Base-by-base conservation (phyloP, 208 protist genomes). In the Leishmania amazonensis region DNA sequence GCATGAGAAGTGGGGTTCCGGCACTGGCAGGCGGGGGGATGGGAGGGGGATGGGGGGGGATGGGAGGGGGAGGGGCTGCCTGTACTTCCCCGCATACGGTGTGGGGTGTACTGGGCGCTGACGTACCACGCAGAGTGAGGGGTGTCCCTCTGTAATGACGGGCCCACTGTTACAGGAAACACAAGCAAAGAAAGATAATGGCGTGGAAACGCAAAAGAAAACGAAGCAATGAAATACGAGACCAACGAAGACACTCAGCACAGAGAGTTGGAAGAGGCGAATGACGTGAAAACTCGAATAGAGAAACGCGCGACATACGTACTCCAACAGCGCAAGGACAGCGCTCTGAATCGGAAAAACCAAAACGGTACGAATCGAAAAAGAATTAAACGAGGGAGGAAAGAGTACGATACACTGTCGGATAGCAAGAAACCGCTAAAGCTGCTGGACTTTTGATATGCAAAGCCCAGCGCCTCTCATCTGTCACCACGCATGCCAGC, bases 401-500 rank as follows among this genome's bases (percentile, higher is more conserved):
- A 8, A 60, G 19, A 60, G 21, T 8, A 7, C 54, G 4, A 60
- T 28, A 28, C 13, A 3, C 49, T 53, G 21, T 28, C 19, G 7
- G 54, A 19, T 42, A 28, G 54, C 54, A 60, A 60, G 54, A 60
- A 9, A 60, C 21, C 54, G 21, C 8, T 3, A 6, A 60, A 21
- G 13, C 21, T 60, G 21, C 21, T n/a, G 5, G 21, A 7, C 21
- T 7, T 60, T 28, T 11, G 28, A 58, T 28, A 58, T 28, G 21
- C 54, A 5, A 58, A 28, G 21, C 54, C 15, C 4, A 5, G 54
- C 54, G 15, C 21, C 11, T 58, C 19, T 58, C 54, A 21, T 58
- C 54, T 8, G 54, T 58, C 21, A 28, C 54, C 21, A 28, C 54
- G 54, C 15, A 58, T 6, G 19, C 15, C 54, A 28, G 54, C 99